Conservation (phyloP, 441 rosid species). For the Pelargonium myrrhifolium region DNA sequence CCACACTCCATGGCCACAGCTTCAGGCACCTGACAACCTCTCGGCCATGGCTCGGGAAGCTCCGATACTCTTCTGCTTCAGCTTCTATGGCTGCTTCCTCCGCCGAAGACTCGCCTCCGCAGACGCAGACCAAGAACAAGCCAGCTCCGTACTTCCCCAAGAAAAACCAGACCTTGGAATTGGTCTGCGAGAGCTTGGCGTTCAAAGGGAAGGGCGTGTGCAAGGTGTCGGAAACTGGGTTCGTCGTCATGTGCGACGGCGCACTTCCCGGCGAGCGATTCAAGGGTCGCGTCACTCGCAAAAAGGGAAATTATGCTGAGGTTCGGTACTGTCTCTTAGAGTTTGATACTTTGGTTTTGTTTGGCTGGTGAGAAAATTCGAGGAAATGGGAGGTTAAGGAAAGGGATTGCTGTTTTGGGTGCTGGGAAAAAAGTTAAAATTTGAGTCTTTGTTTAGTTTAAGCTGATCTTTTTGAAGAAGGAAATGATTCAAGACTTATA, state of each 20-base stretch:
- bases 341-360: too few relatives aligned
- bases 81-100: background rate
- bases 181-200: constrained; percentile 80
- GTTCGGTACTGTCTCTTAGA: constrained; percentile 25
- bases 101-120: background rate
- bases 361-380: too few relatives aligned
- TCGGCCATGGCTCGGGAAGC: background rate
- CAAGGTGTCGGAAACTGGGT: constrained; percentile 71
- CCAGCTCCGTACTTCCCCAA: constrained; percentile 52
- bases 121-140: constrained; percentile 9
- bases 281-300: constrained; percentile 73
- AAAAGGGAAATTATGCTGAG: constrained; percentile 78
- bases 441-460: background rate
- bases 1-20: constrained; percentile 1
- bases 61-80: background rate
- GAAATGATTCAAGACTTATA: too few relatives aligned
- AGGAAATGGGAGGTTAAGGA: background rate
- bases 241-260: constrained; percentile 77
- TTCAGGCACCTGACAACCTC: background rate
- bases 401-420: background rate
- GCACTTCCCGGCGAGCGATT: constrained; percentile 90
- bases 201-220: constrained; percentile 85
- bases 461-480: background rate
- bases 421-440: too few relatives aligned
- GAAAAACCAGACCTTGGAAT: constrained; percentile 68